Base-by-base conservation (phyloP, 345 rosid genomes). In the Trapa incisa region DNA sequence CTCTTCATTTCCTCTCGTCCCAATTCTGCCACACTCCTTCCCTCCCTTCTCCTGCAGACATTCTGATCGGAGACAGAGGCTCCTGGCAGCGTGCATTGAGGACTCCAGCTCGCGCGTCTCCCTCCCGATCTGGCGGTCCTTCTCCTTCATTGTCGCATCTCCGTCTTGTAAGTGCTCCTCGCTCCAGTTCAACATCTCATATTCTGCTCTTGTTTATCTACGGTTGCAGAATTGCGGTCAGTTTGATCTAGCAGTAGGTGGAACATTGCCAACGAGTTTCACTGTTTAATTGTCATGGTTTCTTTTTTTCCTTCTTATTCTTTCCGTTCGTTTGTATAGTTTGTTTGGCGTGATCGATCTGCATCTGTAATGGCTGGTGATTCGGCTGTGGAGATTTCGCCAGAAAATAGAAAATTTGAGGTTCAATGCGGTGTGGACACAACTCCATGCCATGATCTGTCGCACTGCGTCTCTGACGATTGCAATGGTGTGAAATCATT, bases 311-410 rank as follows among this genome's bases (percentile, higher is more conserved):
- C 58, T 4, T 45, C 47, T 71, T 56, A 5, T 57, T 42, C 36
- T 3, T 54, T 22, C 29, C 29, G 29, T 3, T 53, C 39, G 32
- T 22, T 57, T 35, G 17, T 6, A 8, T 62, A 3, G 32, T 38
- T 67, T 35, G 66, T 29, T 53, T 50, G 60, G 67, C 42, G 69
- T 35, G 74, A 65, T 70, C 50, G 38, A 45, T 65, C 12, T 17
- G 17, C n/a, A 62, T 67, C 12, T 62, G 74, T 67, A 73, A 87
- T 87, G 92, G 75, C 82, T 74, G 81, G 76, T 73, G 92, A 83
- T 75, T 79, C 73, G 38, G 83, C 52, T 2, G 53, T 13, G 74
- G 77, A 66, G 72, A 67, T 79, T 64, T 64, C 80, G 70, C 10
- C 36, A 61, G 3, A 33, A 66, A 75, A 73, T 71, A 76, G 66